A percentile compares a stretch with the other conserved stretches of the same genome.
Evolutionary conservation across 371 early-diverging fungal genomes (phyloP).

Genomic region (Parasitella parasitica): DNA sequence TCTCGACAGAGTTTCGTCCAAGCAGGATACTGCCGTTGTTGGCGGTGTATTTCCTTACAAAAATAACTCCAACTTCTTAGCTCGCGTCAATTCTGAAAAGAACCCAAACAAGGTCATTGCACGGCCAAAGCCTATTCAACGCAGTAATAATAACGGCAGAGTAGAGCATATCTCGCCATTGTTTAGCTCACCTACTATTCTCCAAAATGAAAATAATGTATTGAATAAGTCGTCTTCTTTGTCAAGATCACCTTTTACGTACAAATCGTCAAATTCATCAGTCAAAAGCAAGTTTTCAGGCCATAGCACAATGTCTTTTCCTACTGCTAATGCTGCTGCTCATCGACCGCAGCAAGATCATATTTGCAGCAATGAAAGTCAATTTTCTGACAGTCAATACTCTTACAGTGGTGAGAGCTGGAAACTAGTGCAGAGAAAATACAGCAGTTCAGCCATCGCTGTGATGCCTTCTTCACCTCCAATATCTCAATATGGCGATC

Average conservation of each 20-base stretch:
- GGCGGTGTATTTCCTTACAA: not conserved
- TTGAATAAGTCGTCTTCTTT: not conserved
- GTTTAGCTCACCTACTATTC: not conserved
- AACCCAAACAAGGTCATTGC: not conserved
- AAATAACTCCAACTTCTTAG: not conserved
- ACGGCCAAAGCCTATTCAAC: not conserved
- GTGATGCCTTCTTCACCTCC: not conserved
- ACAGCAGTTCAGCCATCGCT: not conserved
- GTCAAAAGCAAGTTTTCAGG: not conserved
- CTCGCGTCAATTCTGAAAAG: not conserved
- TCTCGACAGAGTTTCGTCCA: not conserved
- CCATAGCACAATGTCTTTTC: no score
- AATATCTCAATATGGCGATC: not conserved
- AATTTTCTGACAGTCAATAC: not conserved
- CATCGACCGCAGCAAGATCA: not conserved
- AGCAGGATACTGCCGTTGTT: not conserved
- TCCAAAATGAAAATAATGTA: not conserved
- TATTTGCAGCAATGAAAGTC: not conserved
- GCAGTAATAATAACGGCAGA: not conserved
- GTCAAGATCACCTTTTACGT: not conserved
- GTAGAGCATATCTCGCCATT: slow-evolving; percentile 10
- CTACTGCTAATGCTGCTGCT: not conserved
- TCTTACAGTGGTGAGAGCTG: slow-evolving; percentile 2
- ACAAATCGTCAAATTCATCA: not conserved
- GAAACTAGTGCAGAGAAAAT: not conserved